Percentiles rank a stretch among this genome's conserved stretches.
Conservation (phyloP, 805 yeast species). For the Candida pseudofarinosa region DNA sequence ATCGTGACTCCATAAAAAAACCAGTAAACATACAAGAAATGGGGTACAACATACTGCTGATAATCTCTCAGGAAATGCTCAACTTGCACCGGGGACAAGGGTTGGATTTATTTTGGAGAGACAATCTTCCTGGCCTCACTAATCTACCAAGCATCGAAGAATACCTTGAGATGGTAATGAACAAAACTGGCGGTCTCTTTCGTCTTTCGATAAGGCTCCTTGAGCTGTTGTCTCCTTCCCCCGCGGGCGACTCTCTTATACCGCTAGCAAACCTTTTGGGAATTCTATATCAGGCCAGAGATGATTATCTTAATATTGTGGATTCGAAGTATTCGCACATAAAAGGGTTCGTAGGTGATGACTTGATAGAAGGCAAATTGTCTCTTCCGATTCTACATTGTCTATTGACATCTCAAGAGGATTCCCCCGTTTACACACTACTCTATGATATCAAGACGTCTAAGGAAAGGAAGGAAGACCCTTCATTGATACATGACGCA, state of each 20-base stretch:
- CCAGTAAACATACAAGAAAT: slow-evolving; percentile 17
- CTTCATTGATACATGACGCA: slow-evolving; percentile 14
- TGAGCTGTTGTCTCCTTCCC: slow-evolving; percentile 26
- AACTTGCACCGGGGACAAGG: slow-evolving; percentile 90
- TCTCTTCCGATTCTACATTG: slow-evolving; percentile 80
- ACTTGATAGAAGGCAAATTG: slow-evolving; percentile 83
- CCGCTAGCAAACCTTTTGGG: slow-evolving; percentile 77
- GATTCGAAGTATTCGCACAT: slow-evolving; percentile 51
- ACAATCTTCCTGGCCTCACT: slow-evolving; percentile 23
- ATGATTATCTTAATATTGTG: slow-evolving; percentile 72
- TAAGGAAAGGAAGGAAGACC: slow-evolving; percentile 13
- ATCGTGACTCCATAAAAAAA: slow-evolving; percentile 7
- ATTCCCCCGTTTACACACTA: slow-evolving; percentile 21
- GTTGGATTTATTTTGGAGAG: slow-evolving; percentile 85
- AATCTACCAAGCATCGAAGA: slow-evolving; percentile 31
- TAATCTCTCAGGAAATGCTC: slow-evolving; percentile 68
- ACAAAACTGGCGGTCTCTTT: slow-evolving; percentile 85
- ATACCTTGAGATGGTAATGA: slow-evolving; percentile 76
- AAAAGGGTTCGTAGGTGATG: slow-evolving; percentile 73
- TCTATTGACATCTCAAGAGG: slow-evolving; percentile 9
- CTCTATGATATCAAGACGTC: slow-evolving; percentile 13
- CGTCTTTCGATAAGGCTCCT: slow-evolving; percentile 68
- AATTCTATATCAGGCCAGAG: slow-evolving; percentile 77
- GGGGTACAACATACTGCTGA: slow-evolving; percentile 28
- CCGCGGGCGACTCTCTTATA: slow-evolving; percentile 14